These are phyloP conservation scores for Phytophthora cryptogea DNA, from an alignment of 352 stramenopile genomes.

Conservation along the genomic window DNA sequence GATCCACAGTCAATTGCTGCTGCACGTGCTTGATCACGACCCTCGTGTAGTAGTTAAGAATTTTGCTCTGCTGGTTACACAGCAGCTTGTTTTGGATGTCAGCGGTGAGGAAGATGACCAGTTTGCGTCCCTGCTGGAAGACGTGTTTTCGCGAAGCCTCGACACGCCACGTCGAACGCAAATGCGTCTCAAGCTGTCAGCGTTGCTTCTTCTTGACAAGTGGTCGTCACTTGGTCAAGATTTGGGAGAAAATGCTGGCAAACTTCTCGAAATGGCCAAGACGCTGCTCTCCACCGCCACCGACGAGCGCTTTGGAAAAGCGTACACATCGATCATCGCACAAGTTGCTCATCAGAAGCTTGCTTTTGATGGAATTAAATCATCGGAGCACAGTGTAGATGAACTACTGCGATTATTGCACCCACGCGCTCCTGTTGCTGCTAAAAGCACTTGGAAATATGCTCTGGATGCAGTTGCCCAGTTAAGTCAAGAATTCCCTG, in stretches of 20 bases:
- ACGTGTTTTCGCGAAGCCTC: conserved; percentile 22
- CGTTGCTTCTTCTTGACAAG: conserved; percentile 37
- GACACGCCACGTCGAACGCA: background rate
- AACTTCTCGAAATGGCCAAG: conserved; percentile 22
- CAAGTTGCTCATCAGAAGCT: conserved; percentile 31
- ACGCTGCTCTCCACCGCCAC: conserved; percentile 16
- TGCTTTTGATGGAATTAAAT: background rate
- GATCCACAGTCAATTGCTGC: conserved; percentile 38
- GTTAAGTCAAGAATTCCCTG: conserved; percentile 28
- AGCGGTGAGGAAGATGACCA: conserved; percentile 11
- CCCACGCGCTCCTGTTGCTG: conserved; percentile 27
- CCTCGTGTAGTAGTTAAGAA: conserved; percentile 36
- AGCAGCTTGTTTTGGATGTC: conserved; percentile 26
- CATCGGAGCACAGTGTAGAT: conserved; percentile 15
- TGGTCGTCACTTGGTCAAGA: conserved; percentile 15
- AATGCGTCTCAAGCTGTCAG: conserved; percentile 39
- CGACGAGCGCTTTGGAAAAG: conserved; percentile 32
- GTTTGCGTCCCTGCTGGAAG: conserved; percentile 24
- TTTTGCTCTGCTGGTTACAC: conserved; percentile 36
- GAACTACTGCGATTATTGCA: conserved; percentile 39
- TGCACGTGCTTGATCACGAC: conserved; percentile 38
- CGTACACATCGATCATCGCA: conserved; percentile 29
- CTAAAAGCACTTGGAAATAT: conserved; percentile 24
- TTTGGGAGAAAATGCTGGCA: conserved; percentile 19
- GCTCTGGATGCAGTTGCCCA: conserved; percentile 23